phyloP scores from a whole-genome alignment of 495 filamentous ascomycete genomes.

The Parathielavia hyrcaniae region DNA sequence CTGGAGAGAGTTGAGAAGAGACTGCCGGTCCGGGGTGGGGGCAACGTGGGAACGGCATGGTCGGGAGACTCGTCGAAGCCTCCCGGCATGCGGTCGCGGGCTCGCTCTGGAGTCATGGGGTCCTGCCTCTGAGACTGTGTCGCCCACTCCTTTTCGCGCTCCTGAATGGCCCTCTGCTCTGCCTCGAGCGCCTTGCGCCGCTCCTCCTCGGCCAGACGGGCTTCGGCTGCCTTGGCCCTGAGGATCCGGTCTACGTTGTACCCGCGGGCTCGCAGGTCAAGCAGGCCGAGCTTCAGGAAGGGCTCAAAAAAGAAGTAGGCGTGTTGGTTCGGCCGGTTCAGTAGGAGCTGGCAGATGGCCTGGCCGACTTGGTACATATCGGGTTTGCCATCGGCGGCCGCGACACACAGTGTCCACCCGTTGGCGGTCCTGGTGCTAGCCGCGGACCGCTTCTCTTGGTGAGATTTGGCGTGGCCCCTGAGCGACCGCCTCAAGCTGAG shows the following conservation, averaged over 20 bases:
- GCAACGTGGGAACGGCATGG: constrained; percentile 27
- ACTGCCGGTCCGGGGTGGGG: constrained; percentile 11
- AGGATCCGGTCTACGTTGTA: constrained; percentile 95
- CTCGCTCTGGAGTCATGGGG: constrained; percentile 27
- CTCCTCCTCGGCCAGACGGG: constrained; percentile 74
- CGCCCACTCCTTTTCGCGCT: constrained; percentile 51
- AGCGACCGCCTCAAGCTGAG: constrained; percentile 70
- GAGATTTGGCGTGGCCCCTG: constrained; percentile 56
- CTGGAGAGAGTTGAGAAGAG: constrained; percentile 61
- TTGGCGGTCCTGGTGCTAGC: constrained; percentile 38
- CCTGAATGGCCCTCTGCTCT: constrained; percentile 60
- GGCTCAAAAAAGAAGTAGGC: constrained; percentile 81
- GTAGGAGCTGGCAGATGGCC: constrained; percentile 68
- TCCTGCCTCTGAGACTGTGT: constrained; percentile 32
- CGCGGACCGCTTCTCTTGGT: constrained; percentile 63
- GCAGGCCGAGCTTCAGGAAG: constrained; percentile 68
- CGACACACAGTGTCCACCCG: constrained; percentile 44
- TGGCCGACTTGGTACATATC: constrained; percentile 87
- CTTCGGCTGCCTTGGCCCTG: constrained; percentile 73
- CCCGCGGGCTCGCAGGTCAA: constrained; percentile 70
- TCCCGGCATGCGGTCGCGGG: constrained; percentile 26
- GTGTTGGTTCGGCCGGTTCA: constrained; percentile 77
- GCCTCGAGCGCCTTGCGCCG: constrained; percentile 70
- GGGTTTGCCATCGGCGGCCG: constrained; percentile 51
- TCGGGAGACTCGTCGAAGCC: constrained; percentile 58